Evolutionary conservation across 2,329 filamentous ascomycete species (phyloP), one percentile per base, ranked within the genome.

Genomic region (Mycosphaerelloides madeirae): DNA sequence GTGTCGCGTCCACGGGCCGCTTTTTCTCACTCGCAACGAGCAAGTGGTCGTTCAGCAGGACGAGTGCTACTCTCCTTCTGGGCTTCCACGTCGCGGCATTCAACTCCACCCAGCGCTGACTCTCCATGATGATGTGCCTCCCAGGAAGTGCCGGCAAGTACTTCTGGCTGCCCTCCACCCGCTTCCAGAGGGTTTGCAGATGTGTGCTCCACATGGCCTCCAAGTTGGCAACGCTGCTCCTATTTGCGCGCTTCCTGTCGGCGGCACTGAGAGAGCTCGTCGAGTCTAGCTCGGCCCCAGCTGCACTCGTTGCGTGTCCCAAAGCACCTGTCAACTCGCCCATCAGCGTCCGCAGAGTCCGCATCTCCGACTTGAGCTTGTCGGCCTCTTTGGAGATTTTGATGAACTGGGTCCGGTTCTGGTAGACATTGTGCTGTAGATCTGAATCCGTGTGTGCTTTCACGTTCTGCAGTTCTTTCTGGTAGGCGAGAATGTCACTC

Each of bases 371-470:
- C 69, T 97, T 97, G 46, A 98, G 80, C 71, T 95, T 96, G 68
- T 98, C 93, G 2, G 94, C 93, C 70, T 98, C 93, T 68, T 97
- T 96, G 65, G 90, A 96, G 67, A 98, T 97, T 68, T 95, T 95
- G 74, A 98, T 97, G 63, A 98, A 98, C 61, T 97, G 93, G 0
- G 88, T 95, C 38, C 93, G 83, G 67, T 98, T 43, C 66, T 96
- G 90, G 68, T 95, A 91, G 39, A 98, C 85, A 68, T 90, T 97
- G 62, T 94, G 87, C 67, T 97, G 91, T 16, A 98, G 75, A 57
- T 97, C 90, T 38, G 81, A 77, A 4, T 85, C 84, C 7, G 88
- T 89, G 44, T 86, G 80, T 54, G 78, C 78, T 67, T 91, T 91
- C 44, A 93, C 75, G 57, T 84, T 84, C 53, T 82, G 81, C 33